Conservation (phyloP, 2,329 filamentous ascomycete species). For the Colletotrichum zoysiae region DNA sequence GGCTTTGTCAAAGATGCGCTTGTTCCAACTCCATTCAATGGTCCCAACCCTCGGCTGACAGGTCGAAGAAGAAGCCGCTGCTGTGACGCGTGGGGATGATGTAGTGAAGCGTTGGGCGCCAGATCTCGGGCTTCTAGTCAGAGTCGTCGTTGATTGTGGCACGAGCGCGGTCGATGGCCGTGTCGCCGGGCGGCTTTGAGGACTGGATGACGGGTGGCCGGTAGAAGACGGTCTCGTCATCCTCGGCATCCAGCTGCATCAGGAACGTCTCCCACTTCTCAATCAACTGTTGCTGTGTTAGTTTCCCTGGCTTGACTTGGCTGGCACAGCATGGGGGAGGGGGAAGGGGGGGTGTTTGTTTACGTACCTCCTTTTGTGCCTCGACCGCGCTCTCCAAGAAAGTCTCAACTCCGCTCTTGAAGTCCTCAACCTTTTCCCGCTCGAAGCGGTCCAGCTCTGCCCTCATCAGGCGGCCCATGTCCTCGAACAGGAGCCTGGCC, state of each 20-base stretch:
- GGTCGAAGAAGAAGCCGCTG: conserved; percentile 24
- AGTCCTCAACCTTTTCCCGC: conserved; percentile 97
- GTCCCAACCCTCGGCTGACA: conserved; percentile 8
- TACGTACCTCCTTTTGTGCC: conserved; percentile 93
- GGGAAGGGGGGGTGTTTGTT: too few species aligned
- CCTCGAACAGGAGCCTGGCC: conserved; percentile 89
- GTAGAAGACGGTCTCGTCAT: conserved; percentile 80
- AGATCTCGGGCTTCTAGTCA: conserved; percentile 56
- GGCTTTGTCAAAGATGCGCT: conserved; percentile 25
- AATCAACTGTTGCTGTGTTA: conserved; percentile 63
- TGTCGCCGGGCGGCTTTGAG: conserved; percentile 64
- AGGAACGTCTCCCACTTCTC: conserved; percentile 99
- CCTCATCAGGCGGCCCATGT: conserved; percentile 96
- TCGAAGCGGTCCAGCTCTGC: conserved; percentile 94
- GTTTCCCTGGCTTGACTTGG: neutral
- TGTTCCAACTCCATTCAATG: conserved; percentile 21
- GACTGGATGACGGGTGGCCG: conserved; percentile 70
- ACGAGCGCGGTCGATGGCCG: conserved; percentile 70
- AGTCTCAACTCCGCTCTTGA: conserved; percentile 97
- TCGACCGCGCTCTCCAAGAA: conserved; percentile 97
- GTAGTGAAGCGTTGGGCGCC: conserved; percentile 27
- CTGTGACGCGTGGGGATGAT: conserved; percentile 27
- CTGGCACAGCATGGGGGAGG: neutral
- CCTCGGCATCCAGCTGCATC: conserved; percentile 93
- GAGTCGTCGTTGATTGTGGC: conserved; percentile 72